These are phyloP conservation scores for Tilletia horrida DNA, from an alignment of 1,284 basidiomycete genomes.

Conservation along the genomic window DNA sequence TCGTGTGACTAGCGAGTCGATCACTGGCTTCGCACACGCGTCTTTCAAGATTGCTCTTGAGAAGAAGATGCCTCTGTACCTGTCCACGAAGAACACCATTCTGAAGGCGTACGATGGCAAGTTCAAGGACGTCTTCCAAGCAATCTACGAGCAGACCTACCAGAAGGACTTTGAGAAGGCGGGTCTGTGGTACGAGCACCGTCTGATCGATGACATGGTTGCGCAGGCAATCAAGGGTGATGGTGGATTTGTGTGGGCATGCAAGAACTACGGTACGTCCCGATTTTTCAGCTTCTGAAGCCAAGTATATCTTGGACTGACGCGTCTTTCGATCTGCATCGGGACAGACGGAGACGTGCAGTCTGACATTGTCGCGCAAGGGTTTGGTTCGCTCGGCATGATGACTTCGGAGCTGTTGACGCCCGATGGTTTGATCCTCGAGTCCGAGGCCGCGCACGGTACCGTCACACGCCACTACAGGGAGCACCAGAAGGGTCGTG, in stretches of 20 bases:
- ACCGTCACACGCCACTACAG: constrained; percentile 82
- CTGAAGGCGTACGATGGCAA: constrained; percentile 69
- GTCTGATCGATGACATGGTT: constrained; percentile 67
- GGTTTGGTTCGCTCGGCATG: constrained; percentile 86
- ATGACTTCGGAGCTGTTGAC: constrained; percentile 97
- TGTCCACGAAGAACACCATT: constrained; percentile 55
- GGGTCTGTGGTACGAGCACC: constrained; percentile 95
- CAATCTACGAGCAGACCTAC: constrained; percentile 82
- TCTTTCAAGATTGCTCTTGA: constrained; percentile 97
- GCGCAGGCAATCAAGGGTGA: constrained; percentile 94
- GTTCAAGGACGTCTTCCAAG: constrained; percentile 98
- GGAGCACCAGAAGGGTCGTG: constrained; percentile 85
- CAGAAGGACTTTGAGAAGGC: constrained; percentile 73
- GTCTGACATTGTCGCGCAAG: constrained; percentile 60
- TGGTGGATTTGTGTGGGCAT: constrained; percentile 96
- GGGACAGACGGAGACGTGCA: constrained; percentile 77
- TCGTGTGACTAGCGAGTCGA: constrained; percentile 63
- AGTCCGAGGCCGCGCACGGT: constrained; percentile 76
- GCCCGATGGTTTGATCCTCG: constrained; percentile 85
- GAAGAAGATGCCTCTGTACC: constrained; percentile 80
- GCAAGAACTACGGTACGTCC: constrained; percentile 61
- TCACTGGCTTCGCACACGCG: constrained; percentile 89
- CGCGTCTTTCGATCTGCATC: no score
- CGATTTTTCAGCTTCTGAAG: no score
- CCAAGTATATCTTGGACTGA: no score